Evolutionary conservation across 495 filamentous ascomycete species (phyloP).

Genomic region (Penicillium subrubescens): DNA sequence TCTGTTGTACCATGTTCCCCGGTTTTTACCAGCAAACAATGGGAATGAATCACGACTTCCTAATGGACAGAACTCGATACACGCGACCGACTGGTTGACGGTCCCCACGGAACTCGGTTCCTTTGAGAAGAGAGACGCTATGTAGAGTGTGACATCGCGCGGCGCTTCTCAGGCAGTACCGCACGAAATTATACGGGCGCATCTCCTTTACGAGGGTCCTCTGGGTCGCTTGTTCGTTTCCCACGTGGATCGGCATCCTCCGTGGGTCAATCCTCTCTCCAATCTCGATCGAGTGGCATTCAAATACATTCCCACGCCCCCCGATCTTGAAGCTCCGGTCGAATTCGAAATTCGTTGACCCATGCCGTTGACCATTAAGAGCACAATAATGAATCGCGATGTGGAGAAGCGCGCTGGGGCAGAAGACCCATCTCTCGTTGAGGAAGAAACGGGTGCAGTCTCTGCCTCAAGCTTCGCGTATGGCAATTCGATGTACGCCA

Average conservation of each 20-base stretch:
- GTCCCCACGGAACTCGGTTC: not conserved
- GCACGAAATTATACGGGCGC: not conserved
- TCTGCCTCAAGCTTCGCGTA: conserved; percentile 56
- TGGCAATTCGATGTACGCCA: conserved; percentile 58
- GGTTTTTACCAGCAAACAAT: not conserved
- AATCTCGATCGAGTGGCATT: not conserved
- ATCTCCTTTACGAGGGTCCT: not conserved
- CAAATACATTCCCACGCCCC: conserved; percentile 3
- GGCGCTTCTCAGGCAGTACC: not conserved
- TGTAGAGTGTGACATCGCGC: not conserved
- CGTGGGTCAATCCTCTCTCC: conserved; percentile 16
- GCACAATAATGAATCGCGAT: conserved; percentile 4
- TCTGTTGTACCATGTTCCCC: not conserved
- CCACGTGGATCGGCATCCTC: conserved; percentile 17
- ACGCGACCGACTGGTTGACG: not conserved
- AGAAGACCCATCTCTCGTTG: conserved; percentile 9
- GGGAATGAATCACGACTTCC: not conserved
- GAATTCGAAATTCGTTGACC: not conserved
- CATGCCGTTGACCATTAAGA: not conserved
- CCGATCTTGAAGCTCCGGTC: not conserved
- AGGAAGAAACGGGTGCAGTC: conserved; percentile 55
- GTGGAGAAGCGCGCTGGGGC: conserved; percentile 20
- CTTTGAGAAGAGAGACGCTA: not conserved
- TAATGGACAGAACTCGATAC: not conserved
- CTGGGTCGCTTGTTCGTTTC: not conserved